phyloP scores from a whole-genome alignment of 2,329 filamentous ascomycete species.

The Alternaria arborescens region DNA sequence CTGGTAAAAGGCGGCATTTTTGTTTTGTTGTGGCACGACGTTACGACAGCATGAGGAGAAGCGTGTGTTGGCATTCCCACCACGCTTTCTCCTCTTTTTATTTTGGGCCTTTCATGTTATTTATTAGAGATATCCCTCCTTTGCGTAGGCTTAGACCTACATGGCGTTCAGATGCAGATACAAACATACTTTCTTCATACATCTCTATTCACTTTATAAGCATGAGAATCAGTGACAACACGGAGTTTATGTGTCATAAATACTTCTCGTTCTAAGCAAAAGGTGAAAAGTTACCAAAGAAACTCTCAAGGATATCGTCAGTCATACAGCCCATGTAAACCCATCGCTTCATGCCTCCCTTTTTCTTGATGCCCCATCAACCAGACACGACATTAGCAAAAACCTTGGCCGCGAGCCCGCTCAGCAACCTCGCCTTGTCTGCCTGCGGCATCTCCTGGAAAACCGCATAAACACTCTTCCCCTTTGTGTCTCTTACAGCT shows the following conservation, averaged over 20 bases:
- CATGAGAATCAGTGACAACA: neutral
- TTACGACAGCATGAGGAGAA: neutral
- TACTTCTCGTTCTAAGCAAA: neutral
- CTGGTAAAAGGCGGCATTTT: conserved; percentile 1
- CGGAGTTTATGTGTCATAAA: neutral
- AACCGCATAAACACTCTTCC: conserved; percentile 93
- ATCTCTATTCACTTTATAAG: neutral
- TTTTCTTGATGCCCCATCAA: neutral
- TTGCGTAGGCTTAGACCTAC: conserved; percentile 5
- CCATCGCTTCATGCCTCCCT: conserved; percentile 1
- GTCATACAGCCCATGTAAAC: conserved; percentile 7
- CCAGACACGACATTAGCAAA: conserved; percentile 75
- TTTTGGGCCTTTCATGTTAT: conserved; percentile 2
- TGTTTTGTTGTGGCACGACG: neutral
- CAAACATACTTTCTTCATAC: neutral
- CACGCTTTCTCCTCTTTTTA: neutral
- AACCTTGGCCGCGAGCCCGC: conserved; percentile 84
- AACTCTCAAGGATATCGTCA: conserved; percentile 28
- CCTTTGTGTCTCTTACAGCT: conserved; percentile 84
- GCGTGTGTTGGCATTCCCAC: neutral
- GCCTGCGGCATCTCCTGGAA: conserved; percentile 87
- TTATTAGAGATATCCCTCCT: conserved; percentile 17
- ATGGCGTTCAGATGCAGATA: conserved; percentile 5
- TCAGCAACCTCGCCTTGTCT: conserved; percentile 81
- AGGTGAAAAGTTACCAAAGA: neutral